Evolutionary conservation across 2,329 filamentous ascomycete species (phyloP).

Genomic region (Fusarium abutilonis): DNA sequence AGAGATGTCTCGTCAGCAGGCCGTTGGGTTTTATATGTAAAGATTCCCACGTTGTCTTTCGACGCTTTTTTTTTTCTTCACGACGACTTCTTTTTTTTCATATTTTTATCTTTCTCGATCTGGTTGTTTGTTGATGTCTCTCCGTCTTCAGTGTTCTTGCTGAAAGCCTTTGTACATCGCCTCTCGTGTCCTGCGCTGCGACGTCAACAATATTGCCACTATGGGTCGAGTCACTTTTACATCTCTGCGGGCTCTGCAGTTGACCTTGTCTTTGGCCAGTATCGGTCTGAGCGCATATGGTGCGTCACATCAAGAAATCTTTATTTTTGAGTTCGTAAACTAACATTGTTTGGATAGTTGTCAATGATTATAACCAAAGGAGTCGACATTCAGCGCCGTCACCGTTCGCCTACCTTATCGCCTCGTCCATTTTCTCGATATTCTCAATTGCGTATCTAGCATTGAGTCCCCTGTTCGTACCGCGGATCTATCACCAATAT

Average conservation of each 20-base stretch:
- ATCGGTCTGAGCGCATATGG: constrained; percentile 42
- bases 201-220: constrained; percentile 11
- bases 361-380: constrained; percentile 65
- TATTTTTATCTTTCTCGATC: not conserved
- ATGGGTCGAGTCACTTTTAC: constrained; percentile 35
- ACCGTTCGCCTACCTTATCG: constrained; percentile 68
- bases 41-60: constrained; percentile 39
- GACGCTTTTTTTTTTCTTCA: constrained; percentile 17
- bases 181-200: constrained; percentile 7
- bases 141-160: constrained; percentile 2
- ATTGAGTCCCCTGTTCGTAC: constrained; percentile 57
- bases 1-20: constrained; percentile 40
- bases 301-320: constrained; percentile 10
- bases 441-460: constrained; percentile 66
- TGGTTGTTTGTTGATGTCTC: not conserved
- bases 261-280: constrained; percentile 38
- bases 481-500: constrained; percentile 59
- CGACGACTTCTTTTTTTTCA: constrained; percentile 14
- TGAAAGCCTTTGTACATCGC: not conserved
- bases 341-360: constrained; percentile 54
- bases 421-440: constrained; percentile 63
- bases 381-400: constrained; percentile 65
- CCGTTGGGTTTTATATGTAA: constrained; percentile 41
- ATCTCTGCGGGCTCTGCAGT: constrained; percentile 40
- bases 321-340: not conserved